Conservation (phyloP, 768 basidiomycete genomes). For the Suillus americanus region DNA sequence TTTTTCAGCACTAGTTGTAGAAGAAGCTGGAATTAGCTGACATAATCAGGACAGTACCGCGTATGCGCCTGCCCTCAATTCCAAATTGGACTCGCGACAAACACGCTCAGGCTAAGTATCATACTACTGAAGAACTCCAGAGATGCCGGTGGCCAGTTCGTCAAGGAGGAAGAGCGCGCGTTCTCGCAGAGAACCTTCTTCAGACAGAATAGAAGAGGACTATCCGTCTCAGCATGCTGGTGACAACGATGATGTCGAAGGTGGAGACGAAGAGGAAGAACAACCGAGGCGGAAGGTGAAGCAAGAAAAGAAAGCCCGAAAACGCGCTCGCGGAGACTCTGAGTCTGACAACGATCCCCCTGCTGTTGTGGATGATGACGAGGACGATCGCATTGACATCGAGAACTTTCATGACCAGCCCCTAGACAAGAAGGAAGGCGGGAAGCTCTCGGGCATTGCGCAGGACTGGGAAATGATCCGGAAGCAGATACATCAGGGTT, state of each 20-base stretch:
- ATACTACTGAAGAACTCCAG: neutral
- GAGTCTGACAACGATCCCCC: conserved; percentile 24
- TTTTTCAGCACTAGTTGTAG: neutral
- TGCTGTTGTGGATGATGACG: conserved; percentile 36
- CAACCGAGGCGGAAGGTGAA: conserved; percentile 35
- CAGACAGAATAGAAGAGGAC: conserved; percentile 60
- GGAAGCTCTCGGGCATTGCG: conserved; percentile 55
- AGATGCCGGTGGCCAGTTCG: conserved; percentile 33
- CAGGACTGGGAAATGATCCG: conserved; percentile 63
- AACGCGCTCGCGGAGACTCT: conserved; percentile 35
- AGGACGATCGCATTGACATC: conserved; percentile 58
- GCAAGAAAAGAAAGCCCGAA: conserved; percentile 32
- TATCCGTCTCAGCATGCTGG: conserved; percentile 32
- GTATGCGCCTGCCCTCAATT: conserved; percentile 30
- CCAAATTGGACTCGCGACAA: conserved; percentile 9
- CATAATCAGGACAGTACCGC: conserved; percentile 17
- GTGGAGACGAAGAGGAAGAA: conserved; percentile 37
- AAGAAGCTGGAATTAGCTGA: neutral
- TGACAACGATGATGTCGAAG: conserved; percentile 42
- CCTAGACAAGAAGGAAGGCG: conserved; percentile 49
- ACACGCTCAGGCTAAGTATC: conserved; percentile 6
- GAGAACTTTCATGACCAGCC: conserved; percentile 67
- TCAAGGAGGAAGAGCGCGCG: conserved; percentile 38
- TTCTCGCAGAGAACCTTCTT: conserved; percentile 47
- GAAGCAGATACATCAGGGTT: conserved; percentile 43